Conservation (phyloP, 2,329 filamentous ascomycete genomes). For the Calycina herbarum region DNA sequence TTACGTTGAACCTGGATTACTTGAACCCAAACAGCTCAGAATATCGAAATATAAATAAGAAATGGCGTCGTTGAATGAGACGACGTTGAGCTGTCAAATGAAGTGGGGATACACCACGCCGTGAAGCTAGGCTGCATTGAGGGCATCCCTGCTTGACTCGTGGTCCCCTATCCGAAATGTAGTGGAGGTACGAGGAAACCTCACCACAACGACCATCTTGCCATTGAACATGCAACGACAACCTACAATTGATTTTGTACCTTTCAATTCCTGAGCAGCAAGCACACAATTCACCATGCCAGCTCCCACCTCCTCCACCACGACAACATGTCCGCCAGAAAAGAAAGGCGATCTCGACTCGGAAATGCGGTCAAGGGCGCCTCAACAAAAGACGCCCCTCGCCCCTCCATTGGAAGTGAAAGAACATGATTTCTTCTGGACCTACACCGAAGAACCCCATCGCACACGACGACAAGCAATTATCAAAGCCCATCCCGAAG, state of each 20-base stretch:
- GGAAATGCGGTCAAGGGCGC: slow-evolving; percentile 16
- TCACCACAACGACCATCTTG: neutral
- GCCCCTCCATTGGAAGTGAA: slow-evolving; percentile 30
- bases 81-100: no score
- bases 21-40: no score
- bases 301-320: slow-evolving; percentile 27
- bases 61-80: no score
- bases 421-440: slow-evolving; percentile 79
- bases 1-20: no score
- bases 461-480: slow-evolving; percentile 87
- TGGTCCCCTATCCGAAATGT: neutral
- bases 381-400: slow-evolving; percentile 15
- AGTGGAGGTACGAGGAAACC: neutral
- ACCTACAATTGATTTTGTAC: neutral
- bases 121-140: no score
- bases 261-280: slow-evolving; percentile 7
- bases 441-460: slow-evolving; percentile 97
- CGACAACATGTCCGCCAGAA: slow-evolving; percentile 23
- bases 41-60: no score
- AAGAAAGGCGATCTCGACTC: slow-evolving; percentile 12
- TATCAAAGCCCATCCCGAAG: slow-evolving; percentile 97
- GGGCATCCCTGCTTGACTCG: neutral
- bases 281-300: slow-evolving; percentile 25
- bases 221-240: neutral
- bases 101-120: no score